phyloP scores from a whole-genome alignment of 352 stramenopile species.

The Peronospora belbahrii region DNA sequence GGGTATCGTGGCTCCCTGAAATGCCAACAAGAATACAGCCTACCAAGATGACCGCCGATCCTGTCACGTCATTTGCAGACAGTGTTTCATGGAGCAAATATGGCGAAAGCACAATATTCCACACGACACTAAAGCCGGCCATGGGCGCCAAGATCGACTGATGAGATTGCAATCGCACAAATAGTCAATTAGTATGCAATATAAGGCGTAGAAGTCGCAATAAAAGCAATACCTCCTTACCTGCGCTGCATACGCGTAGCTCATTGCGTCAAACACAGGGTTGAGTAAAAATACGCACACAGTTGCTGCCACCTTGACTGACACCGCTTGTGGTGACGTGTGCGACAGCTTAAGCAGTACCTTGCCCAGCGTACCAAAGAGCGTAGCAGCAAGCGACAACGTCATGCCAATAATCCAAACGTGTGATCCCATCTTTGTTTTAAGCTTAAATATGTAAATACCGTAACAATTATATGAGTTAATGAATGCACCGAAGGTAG shows the following conservation, averaged over 20 bases:
- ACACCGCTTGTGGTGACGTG: conserved; percentile 45
- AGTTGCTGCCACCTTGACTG: conserved; percentile 58
- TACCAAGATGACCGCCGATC: conserved; percentile 64
- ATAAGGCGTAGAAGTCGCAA: conserved; percentile 1
- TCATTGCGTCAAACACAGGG: conserved; percentile 80
- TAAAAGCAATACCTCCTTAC: conserved; percentile 20
- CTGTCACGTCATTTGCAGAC: conserved; percentile 63
- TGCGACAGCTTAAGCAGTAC: conserved; percentile 84
- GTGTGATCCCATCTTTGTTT: conserved; percentile 24
- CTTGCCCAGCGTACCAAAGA: conserved; percentile 82
- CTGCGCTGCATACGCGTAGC: conserved; percentile 80
- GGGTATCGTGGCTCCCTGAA: conserved; percentile 73
- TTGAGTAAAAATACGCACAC: conserved; percentile 81
- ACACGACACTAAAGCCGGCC: conserved; percentile 83
- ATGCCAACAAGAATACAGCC: conserved; percentile 72
- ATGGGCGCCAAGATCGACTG: conserved; percentile 82
- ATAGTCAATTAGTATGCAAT: conserved; percentile 17
- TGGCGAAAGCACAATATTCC: conserved; percentile 80
- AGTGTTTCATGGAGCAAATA: conserved; percentile 78
- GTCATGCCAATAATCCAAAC: conserved; percentile 74
- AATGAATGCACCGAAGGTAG: conserved; percentile 7
- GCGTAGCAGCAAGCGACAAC: conserved; percentile 72
- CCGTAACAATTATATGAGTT: conserved; percentile 6
- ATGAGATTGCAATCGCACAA: conserved; percentile 13
- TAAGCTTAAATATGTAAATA: conserved; percentile 19